Conservation (phyloP, 2,329 filamentous ascomycete genomes). For the Colletotrichum lini region DNA sequence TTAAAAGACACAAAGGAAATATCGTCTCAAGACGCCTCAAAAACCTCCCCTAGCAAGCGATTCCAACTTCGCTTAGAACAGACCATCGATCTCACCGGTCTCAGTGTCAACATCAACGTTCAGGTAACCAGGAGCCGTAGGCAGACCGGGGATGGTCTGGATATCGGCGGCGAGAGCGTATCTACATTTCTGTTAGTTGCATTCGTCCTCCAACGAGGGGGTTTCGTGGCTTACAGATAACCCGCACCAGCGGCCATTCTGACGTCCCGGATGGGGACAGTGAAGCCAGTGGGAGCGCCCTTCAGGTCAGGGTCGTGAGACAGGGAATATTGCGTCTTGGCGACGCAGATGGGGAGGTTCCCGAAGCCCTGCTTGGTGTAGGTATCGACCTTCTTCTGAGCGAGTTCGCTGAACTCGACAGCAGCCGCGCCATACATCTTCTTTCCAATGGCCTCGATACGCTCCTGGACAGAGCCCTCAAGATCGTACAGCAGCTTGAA, state of each 20-base stretch:
- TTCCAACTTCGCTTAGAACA: slow-evolving; percentile 76
- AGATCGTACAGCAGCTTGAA: slow-evolving; percentile 90
- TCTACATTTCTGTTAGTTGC: slow-evolving; percentile 61
- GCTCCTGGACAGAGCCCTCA: slow-evolving; percentile 85
- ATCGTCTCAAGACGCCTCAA: slow-evolving; percentile 14
- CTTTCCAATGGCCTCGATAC: slow-evolving; percentile 91
- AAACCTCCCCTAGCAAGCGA: background rate
- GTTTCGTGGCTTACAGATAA: slow-evolving; percentile 76
- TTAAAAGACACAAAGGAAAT: slow-evolving; percentile 7
- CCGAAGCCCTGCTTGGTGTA: slow-evolving; percentile 94
- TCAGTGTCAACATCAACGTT: slow-evolving; percentile 90
- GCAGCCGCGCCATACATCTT: slow-evolving; percentile 94
- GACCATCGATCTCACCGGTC: slow-evolving; percentile 88
- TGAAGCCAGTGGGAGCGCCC: slow-evolving; percentile 95
- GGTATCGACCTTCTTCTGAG: slow-evolving; percentile 95
- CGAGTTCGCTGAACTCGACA: slow-evolving; percentile 94
- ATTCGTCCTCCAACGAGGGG: slow-evolving; percentile 35
- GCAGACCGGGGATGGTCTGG: slow-evolving; percentile 96
- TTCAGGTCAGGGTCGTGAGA: slow-evolving; percentile 95
- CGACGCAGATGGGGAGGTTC: slow-evolving; percentile 94
- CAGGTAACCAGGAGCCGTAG: slow-evolving; percentile 94
- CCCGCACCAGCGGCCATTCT: slow-evolving; percentile 94
- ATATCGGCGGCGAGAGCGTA: slow-evolving; percentile 97
- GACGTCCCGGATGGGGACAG: slow-evolving; percentile 93
- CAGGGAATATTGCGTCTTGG: slow-evolving; percentile 98